Evolutionary conservation across 306 rosid species (phyloP), one percentile per base, ranked within the genome.

Genomic region (Purshia tridentata): DNA sequence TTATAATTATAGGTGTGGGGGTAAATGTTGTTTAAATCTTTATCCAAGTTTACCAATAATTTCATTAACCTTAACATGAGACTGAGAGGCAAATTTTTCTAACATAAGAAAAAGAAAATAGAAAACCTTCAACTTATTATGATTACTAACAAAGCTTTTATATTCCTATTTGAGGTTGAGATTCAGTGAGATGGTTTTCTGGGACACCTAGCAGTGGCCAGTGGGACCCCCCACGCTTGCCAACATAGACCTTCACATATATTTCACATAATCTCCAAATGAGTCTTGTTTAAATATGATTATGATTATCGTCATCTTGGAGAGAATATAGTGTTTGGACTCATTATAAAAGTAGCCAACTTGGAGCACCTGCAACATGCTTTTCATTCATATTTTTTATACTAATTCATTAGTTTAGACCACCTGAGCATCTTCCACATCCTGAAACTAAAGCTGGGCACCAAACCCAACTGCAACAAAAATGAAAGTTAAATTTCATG

Each of bases 291-390:
- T 61, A 51, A 76, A 47, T 72, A 64, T 65, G 46, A 78, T 66
- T 45, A 73, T 71, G 29, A 37, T 42, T 6, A 29, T 65, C 78
- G 2, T n/a, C 35, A 67, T 76, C 75, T 40, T 40, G n/a, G 41
- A 77, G 54, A 55, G 75, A 81, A 79, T 76, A 76, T 73, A 64
- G 74, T 50, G 74, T 29, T 74, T 64, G 81, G 73, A 76, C 77
- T 72, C 73, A 53, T 50, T 82, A 22, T 66, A 66, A 65, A 60
- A 51, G 59, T 52, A 54, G 37, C 79, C 78, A 78, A 76, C 84
- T 61, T 53, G 60, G 78, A 19, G 37, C 76, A 55, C 11, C 39
- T 42, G 45, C 57, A 35, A 54, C n/a, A n/a, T 72, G 29, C 49
- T n/a, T 55, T 59, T 46, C 23, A 72, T 41, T 51, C 52, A 69